Conservation (phyloP, 2,329 filamentous ascomycete genomes). For the Ceratocystis colombiana region DNA sequence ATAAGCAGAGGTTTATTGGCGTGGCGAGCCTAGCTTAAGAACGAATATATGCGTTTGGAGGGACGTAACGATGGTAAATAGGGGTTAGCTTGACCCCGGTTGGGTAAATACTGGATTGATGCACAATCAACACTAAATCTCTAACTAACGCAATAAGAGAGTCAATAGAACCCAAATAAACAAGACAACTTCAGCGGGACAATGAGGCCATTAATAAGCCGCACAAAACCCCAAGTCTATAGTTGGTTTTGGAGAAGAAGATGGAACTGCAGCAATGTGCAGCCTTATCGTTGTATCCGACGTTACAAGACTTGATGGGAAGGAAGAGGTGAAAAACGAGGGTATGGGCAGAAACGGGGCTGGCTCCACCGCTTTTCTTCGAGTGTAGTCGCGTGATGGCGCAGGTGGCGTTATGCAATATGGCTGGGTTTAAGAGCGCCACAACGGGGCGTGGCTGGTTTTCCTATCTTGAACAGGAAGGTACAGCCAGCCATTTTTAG, state of each 20-base stretch:
- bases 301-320: not conserved
- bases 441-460: not conserved
- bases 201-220: not conserved
- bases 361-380: not conserved
- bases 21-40: conserved; percentile 9
- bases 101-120: conserved; percentile 20
- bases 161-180: not conserved
- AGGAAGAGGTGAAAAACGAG: conserved; percentile 18
- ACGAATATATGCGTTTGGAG: conserved; percentile 17
- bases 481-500: not conserved
- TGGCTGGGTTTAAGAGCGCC: not conserved
- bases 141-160: not conserved
- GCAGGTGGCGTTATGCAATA: conserved; percentile 14
- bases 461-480: not conserved
- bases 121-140: conserved; percentile 12
- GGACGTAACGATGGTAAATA: conserved; percentile 4
- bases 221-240: not conserved
- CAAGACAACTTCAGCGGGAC: not conserved
- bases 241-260: not conserved
- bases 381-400: not conserved
- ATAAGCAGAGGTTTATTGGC: conserved; percentile 13
- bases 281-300: conserved; percentile 18
- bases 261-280: not conserved
- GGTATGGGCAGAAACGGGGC: conserved; percentile 16
- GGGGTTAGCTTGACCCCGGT: conserved; percentile 17